Conservation (phyloP, 257 asterid genomes). For the Verbena officinalis region DNA sequence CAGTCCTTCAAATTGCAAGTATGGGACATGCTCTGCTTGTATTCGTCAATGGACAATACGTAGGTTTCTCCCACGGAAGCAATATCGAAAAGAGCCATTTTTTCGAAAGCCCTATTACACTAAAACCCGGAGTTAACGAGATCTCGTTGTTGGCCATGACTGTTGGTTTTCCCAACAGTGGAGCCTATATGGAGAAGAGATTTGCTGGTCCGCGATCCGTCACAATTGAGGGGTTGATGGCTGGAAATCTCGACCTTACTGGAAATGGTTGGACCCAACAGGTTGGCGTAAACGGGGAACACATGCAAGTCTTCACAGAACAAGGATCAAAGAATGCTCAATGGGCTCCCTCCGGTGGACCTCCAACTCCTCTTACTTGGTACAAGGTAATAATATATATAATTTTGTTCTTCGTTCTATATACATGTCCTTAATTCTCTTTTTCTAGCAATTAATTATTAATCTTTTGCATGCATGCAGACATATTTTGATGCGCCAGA, state of each 20-base stretch:
- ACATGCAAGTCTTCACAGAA: constrained; percentile 43
- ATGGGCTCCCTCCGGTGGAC: constrained; percentile 39
- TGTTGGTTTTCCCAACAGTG: constrained; percentile 77
- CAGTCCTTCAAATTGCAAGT: constrained; percentile 80
- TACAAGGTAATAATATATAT: constrained; percentile 50
- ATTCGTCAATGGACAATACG: constrained; percentile 71
- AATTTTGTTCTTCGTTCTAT: too few species aligned
- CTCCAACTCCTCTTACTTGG: constrained; percentile 58
- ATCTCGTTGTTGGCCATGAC: constrained; percentile 52
- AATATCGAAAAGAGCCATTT: too few species aligned
- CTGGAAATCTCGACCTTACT: constrained; percentile 76
- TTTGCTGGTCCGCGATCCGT: constrained; percentile 73
- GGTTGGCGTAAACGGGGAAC: constrained; percentile 66
- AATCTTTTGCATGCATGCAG: too few species aligned
- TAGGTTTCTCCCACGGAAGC: constrained; percentile 84
- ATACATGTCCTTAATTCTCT: too few species aligned
- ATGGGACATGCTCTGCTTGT: constrained; percentile 89
- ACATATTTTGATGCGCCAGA: constrained; percentile 68
- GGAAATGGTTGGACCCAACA: constrained; percentile 57
- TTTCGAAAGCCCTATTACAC: constrained; percentile 45
- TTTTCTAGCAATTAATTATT: too few species aligned
- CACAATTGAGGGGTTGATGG: constrained; percentile 61
- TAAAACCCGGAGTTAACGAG: constrained; percentile 54
- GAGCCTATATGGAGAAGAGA: constrained; percentile 83
- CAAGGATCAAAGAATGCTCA: constrained; percentile 49